Conservation (phyloP, 176 grass and related monocot genomes). For the Neostapfia colusana region DNA sequence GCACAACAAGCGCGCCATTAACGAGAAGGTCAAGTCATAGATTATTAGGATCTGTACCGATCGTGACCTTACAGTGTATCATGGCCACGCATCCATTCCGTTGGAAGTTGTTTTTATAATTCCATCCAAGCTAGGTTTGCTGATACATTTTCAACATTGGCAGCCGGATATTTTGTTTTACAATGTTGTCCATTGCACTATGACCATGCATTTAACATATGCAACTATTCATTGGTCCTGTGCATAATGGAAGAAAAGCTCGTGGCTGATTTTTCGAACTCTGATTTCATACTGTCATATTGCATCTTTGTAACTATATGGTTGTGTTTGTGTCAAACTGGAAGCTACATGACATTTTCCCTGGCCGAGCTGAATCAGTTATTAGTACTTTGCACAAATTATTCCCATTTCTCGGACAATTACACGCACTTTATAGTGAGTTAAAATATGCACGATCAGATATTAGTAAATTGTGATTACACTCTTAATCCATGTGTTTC, state of each 20-base stretch:
- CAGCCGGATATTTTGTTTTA: conserved; percentile 32
- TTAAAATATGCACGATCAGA: neutral
- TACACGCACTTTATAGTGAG: no score
- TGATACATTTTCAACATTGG: conserved; percentile 38
- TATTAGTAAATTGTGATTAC: neutral
- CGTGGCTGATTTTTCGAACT: neutral
- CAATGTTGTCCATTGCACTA: neutral
- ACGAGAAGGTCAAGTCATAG: conserved; percentile 71
- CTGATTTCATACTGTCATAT: neutral
- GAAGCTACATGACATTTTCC: neutral
- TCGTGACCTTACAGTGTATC: conserved; percentile 22
- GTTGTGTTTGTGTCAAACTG: neutral
- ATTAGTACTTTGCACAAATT: neutral
- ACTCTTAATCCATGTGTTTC: neutral
- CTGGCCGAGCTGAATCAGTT: neutral
- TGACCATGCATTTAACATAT: neutral
- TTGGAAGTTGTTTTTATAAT: conserved; percentile 25
- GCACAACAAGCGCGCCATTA: conserved; percentile 61
- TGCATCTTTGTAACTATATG: neutral
- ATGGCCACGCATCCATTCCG: neutral
- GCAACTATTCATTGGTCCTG: conserved; percentile 5
- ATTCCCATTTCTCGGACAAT: neutral
- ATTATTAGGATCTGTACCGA: conserved; percentile 15
- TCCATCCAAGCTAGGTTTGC: conserved; percentile 24
- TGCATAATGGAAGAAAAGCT: neutral